Evolutionary conservation across 2,329 filamentous ascomycete species (phyloP).

Genomic region (Truncatella angustata): DNA sequence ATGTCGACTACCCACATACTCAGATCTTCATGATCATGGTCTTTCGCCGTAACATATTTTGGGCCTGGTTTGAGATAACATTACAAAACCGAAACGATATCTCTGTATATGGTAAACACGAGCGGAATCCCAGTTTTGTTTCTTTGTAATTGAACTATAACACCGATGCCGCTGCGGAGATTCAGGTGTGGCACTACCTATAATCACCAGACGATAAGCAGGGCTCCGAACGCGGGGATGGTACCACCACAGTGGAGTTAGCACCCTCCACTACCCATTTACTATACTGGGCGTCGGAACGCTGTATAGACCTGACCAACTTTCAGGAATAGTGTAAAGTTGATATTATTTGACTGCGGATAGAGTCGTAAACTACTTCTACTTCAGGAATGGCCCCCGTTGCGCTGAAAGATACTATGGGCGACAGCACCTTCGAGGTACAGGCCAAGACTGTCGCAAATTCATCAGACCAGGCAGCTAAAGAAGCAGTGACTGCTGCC

Average conservation of each 20-base stretch:
- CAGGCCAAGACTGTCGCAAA: background rate
- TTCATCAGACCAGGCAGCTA: constrained; percentile 10
- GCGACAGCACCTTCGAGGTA: background rate
- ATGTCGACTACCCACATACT: too few species aligned
- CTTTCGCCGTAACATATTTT: too few species aligned
- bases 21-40: too few species aligned
- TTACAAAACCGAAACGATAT: too few species aligned
- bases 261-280: background rate
- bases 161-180: background rate
- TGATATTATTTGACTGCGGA: background rate
- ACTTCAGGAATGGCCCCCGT: background rate
- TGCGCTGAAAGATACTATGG: background rate
- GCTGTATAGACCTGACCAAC: background rate
- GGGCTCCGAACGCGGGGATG: background rate
- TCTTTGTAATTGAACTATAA: background rate
- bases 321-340: background rate
- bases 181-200: too few species aligned
- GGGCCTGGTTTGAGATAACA: too few species aligned
- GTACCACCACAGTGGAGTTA: background rate
- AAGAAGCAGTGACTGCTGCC: constrained; percentile 30
- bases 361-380: background rate
- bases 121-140: too few species aligned
- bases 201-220: background rate
- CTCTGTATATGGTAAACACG: too few species aligned
- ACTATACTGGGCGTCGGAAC: background rate